These are phyloP conservation scores for Cutaneotrichosporon arboriforme DNA, from an alignment of 1,284 basidiomycete species.

Conservation along the genomic window DNA sequence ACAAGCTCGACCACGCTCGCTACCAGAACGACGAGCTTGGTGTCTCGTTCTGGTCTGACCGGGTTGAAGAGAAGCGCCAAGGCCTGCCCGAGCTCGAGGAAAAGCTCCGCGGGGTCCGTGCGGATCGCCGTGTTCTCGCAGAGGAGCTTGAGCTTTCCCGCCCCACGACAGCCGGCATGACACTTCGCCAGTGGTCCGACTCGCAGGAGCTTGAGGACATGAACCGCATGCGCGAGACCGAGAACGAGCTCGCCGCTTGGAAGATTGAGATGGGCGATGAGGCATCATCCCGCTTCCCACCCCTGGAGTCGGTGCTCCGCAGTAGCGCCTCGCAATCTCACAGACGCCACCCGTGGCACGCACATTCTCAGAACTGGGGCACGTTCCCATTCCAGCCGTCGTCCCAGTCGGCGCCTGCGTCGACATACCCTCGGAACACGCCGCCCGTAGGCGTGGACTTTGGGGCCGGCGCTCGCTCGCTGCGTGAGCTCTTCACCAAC, in stretches of 20 bases:
- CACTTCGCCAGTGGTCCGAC: constrained; percentile 29
- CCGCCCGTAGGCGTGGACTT: constrained; percentile 4
- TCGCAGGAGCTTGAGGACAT: constrained; percentile 11
- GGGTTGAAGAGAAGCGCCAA: constrained; percentile 34
- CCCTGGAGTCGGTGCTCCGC: constrained; percentile 32
- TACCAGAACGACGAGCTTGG: constrained; percentile 28
- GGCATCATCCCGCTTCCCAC: constrained; percentile 27
- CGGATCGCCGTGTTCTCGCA: constrained; percentile 20
- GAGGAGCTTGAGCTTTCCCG: constrained; percentile 25
- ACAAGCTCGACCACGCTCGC: constrained; percentile 26
- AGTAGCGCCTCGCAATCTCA: too few species aligned
- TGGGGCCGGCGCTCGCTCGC: neutral
- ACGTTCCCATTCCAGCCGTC: neutral
- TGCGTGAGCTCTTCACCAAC: constrained; percentile 11
- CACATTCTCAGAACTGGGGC: neutral
- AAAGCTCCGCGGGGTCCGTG: constrained; percentile 17
- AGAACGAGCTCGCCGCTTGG: constrained; percentile 40
- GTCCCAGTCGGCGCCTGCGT: neutral
- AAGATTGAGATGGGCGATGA: constrained; percentile 21
- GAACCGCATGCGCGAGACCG: constrained; percentile 17
- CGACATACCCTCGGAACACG: neutral
- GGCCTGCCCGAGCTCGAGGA: constrained; percentile 25
- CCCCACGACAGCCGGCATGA: constrained; percentile 12
- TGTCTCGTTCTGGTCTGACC: constrained; percentile 34
- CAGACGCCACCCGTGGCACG: constrained; percentile 2